Conservation (phyloP, 805 yeast species). For the Lipomyces orientalis region DNA sequence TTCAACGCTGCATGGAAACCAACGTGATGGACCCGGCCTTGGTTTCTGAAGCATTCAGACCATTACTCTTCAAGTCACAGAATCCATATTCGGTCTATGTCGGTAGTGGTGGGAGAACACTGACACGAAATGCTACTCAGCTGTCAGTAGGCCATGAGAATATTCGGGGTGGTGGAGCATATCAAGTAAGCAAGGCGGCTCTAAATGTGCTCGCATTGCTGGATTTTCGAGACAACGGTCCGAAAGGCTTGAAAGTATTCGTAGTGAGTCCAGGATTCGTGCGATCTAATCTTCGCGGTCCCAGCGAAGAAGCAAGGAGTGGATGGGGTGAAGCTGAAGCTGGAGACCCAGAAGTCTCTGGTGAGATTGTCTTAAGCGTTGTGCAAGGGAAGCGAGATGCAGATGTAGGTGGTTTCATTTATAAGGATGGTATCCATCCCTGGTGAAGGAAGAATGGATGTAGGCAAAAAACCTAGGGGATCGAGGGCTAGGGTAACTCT, state of each 20-base stretch:
- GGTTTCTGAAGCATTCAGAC: neutral
- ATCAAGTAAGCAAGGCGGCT: neutral
- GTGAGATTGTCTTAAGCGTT: neutral
- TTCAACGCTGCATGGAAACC: neutral
- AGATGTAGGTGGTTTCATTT: neutral
- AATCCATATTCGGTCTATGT: neutral
- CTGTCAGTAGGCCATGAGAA: neutral
- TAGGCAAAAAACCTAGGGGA: too few species aligned
- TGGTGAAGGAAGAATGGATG: neutral
- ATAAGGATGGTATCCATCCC: neutral
- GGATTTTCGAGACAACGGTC: neutral
- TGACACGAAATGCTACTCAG: neutral
- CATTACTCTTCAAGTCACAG: neutral
- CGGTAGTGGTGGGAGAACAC: neutral
- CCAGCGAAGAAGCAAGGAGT: neutral
- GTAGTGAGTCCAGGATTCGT: neutral
- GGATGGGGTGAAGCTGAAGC: neutral
- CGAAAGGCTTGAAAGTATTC: neutral
- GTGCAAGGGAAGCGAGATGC: neutral
- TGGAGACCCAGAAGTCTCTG: neutral
- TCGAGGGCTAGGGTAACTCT: too few species aligned
- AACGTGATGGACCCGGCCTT: neutral
- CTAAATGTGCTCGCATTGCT: neutral
- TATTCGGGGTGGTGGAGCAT: neutral
- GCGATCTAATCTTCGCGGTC: neutral